Evolutionary conservation across 108 stramenopile species (phyloP), one percentile per base, ranked within the genome.

Genomic region (Stephanodiscus minutulus): DNA sequence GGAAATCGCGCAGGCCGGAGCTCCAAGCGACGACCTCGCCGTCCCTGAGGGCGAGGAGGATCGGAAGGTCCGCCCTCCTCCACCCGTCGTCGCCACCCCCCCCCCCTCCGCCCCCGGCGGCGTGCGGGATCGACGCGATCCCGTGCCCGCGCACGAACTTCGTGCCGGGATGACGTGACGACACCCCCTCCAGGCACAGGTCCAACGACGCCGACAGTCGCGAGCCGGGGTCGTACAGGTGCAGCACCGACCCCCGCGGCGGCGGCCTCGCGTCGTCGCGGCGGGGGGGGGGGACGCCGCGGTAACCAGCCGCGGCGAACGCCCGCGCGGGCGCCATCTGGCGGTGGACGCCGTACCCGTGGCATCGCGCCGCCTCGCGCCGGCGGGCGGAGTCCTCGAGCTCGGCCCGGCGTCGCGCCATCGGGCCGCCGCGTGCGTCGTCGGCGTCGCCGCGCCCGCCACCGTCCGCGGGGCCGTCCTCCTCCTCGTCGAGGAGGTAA

Each of bases 301-400:
- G 73, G 50, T 89, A 62, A 17, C 90, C 92, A 33, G 85, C 90
- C 5, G 81, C 78, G 13, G 72, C 41, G 24, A 91, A 82, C 6
- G 88, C 82, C 18, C 89, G 86, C 18, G 64, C 47, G 12, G 93
- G 91, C 66, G 89, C 85, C 76, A 87, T 69, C 68, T 91, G 93
- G 12, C 93, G 86, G 79, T 90, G 89, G 5, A 79, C 80, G 5
- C 93, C 93, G 44, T 87, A 94, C 20, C 93, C 93, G 69, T 94
- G 93, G 33, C 83, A 71, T 7, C 73, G 61, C 5, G 83, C 68
- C 2, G 80, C 29, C 68, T 94, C 86, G 22, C 61, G 53, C 44
- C 67, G 66, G 70, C 82, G 59, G 6, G 85, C 81, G 24, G 75
- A 37, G 55, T 73, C 72, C 76, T 89, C 82, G 43, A 94, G 72